Percentiles rank a stretch among this genome's conserved stretches.
Conservation (phyloP, 2,329 filamentous ascomycete species). For the Boeremia lycopersici region DNA sequence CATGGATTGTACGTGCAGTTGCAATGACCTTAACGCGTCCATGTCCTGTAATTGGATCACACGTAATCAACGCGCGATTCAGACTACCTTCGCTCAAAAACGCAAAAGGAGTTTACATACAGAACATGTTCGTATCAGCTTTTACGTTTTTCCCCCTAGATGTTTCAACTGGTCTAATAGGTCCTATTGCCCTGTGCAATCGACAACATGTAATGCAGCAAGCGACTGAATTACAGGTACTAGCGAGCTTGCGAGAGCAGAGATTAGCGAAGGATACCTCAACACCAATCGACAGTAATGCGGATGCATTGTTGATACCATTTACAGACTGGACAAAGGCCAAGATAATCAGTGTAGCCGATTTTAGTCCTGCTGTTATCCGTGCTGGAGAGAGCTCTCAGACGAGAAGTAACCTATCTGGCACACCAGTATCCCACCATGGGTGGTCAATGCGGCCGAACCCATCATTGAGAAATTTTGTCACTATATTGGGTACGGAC, state of each 20-base stretch:
- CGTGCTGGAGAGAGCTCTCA: not conserved
- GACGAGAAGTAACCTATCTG: not conserved
- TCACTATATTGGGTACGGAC: not conserved
- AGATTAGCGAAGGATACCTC: not conserved
- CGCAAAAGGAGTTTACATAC: not conserved
- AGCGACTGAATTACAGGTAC: not conserved
- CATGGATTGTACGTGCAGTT: conserved; percentile 29
- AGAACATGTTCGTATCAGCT: not conserved
- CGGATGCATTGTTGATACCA: not conserved
- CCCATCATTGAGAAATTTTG: not conserved
- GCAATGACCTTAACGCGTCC: conserved; percentile 8
- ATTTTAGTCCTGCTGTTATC: not conserved
- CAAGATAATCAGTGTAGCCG: not conserved
- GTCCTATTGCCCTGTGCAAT: not conserved
- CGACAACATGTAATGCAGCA: not conserved
- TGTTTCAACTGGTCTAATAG: not conserved
- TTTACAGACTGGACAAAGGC: not conserved
- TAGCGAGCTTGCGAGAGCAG: not conserved
- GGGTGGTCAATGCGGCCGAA: not conserved
- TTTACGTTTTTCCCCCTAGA: not conserved
- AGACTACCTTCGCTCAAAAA: not conserved
- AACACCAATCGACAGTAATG: not conserved
- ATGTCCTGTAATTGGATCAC: not conserved
- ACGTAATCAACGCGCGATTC: not conserved
- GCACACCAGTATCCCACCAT: not conserved